phyloP scores from a whole-genome alignment of 805 yeast species.

The Zygosaccharomyces siamensis region DNA sequence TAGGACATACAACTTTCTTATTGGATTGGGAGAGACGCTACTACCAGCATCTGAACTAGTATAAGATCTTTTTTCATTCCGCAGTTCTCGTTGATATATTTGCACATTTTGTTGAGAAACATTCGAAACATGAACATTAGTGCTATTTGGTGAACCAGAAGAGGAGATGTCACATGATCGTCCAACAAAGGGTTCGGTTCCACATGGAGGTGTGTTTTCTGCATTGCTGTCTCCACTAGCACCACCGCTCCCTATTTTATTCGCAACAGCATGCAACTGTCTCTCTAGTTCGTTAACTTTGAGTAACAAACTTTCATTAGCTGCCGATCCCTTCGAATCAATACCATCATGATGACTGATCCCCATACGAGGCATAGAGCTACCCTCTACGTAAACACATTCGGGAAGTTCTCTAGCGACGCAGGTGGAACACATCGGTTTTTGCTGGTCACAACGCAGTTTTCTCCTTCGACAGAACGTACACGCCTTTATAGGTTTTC shows the following conservation, averaged over 20 bases:
- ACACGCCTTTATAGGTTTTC: slow-evolving; percentile 29
- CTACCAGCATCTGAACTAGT: neutral
- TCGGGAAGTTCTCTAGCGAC: slow-evolving; percentile 14
- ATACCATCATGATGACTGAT: neutral
- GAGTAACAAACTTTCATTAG: slow-evolving; percentile 3
- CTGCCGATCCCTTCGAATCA: neutral
- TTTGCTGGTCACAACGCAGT: slow-evolving; percentile 28
- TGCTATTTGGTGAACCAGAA: neutral
- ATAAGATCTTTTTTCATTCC: neutral
- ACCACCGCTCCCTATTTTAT: neutral
- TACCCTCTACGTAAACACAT: slow-evolving; percentile 19
- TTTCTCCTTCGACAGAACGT: slow-evolving; percentile 29
- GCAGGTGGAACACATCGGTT: slow-evolving; percentile 30
- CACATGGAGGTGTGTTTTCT: neutral
- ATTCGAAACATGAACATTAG: neutral
- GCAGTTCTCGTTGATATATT: neutral
- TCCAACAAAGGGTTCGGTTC: neutral
- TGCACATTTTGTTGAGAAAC: neutral
- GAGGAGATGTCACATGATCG: neutral
- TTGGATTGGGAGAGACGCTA: slow-evolving; percentile 11
- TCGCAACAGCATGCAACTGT: slow-evolving; percentile 4
- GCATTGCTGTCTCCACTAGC: neutral
- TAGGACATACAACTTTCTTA: slow-evolving; percentile 13
- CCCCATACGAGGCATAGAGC: neutral
- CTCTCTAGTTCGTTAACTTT: slow-evolving; percentile 9